Percentiles rank a stretch among this genome's conserved stretches.
Evolutionary conservation across 345 rosid species (phyloP).

Genomic region (Laguncularia racemosa): DNA sequence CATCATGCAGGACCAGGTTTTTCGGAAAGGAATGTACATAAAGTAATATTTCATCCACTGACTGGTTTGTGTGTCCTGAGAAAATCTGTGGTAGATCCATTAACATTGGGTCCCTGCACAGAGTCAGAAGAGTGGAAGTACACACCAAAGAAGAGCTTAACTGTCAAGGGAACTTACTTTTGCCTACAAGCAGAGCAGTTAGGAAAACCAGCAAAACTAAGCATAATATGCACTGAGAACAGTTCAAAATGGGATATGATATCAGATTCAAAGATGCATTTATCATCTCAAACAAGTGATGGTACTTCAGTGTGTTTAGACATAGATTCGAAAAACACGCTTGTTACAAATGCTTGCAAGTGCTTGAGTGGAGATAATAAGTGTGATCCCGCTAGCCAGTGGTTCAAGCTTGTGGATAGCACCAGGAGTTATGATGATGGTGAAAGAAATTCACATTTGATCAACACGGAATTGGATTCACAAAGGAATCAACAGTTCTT

Average conservation of each 20-base stretch:
- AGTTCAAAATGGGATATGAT: conserved; percentile 55
- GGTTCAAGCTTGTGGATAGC: conserved; percentile 22
- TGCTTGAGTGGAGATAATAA: conserved; percentile 15
- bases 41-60: conserved; percentile 66
- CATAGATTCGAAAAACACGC: conserved; percentile 33
- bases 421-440: conserved; percentile 1
- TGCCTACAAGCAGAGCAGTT: conserved; percentile 52
- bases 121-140: conserved; percentile 76
- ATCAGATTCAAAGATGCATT: conserved; percentile 81
- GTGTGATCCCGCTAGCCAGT: conserved; percentile 21
- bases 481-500: background rate
- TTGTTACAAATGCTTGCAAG: conserved; percentile 13
- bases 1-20: conserved; percentile 65
- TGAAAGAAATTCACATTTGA: background rate
- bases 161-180: conserved; percentile 41
- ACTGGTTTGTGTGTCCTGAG: conserved; percentile 68
- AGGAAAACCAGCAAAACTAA: conserved; percentile 35
- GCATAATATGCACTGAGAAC: conserved; percentile 31
- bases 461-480: conserved; percentile 3
- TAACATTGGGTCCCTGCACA: conserved; percentile 59
- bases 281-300: conserved; percentile 34
- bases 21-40: conserved; percentile 38
- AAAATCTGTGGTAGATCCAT: conserved; percentile 31
- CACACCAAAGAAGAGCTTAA: conserved; percentile 32
- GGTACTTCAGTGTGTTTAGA: conserved; percentile 66